A percentile compares a stretch with the other conserved stretches of the same genome.
Evolutionary conservation across 345 rosid species (phyloP).

Genomic region (Abelmoschus esculentus): DNA sequence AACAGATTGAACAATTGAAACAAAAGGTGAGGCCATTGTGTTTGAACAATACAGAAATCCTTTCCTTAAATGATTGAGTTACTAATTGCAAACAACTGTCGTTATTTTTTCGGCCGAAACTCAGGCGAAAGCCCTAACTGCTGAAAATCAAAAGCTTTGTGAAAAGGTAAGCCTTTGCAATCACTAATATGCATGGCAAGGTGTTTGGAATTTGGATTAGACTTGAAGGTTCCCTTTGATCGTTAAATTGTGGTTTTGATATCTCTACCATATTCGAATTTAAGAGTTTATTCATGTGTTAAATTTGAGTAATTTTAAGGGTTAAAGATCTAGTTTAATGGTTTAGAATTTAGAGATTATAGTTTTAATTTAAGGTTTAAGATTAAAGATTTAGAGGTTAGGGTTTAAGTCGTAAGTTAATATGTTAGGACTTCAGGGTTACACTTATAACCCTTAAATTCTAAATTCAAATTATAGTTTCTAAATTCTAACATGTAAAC

Average conservation of each 20-base stretch:
- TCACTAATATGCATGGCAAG: neutral
- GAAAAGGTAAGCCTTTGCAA: slow-evolving; percentile 36
- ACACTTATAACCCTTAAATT: too few species aligned
- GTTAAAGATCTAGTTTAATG: too few species aligned
- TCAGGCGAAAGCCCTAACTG: slow-evolving; percentile 52
- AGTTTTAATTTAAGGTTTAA: too few species aligned
- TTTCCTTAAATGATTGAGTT: neutral
- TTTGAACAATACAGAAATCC: neutral
- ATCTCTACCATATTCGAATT: neutral
- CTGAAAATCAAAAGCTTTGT: slow-evolving; percentile 50
- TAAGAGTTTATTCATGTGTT: too few species aligned
- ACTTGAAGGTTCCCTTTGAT: neutral
- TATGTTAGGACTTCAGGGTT: too few species aligned
- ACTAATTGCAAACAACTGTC: neutral
- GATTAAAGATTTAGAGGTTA: too few species aligned
- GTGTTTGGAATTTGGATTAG: neutral
- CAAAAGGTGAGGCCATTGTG: slow-evolving; percentile 46
- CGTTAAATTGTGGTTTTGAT: neutral
- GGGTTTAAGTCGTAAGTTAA: too few species aligned
- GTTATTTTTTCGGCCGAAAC: neutral
- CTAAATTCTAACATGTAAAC: too few species aligned
- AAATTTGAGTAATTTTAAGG: too few species aligned
- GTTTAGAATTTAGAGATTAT: too few species aligned
- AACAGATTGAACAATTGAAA: slow-evolving; percentile 52
- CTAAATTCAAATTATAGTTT: too few species aligned